A percentile compares a stretch with the other conserved stretches of the same genome.
Conservation (phyloP, 768 basidiomycete species). For the Amanita thiersii region DNA sequence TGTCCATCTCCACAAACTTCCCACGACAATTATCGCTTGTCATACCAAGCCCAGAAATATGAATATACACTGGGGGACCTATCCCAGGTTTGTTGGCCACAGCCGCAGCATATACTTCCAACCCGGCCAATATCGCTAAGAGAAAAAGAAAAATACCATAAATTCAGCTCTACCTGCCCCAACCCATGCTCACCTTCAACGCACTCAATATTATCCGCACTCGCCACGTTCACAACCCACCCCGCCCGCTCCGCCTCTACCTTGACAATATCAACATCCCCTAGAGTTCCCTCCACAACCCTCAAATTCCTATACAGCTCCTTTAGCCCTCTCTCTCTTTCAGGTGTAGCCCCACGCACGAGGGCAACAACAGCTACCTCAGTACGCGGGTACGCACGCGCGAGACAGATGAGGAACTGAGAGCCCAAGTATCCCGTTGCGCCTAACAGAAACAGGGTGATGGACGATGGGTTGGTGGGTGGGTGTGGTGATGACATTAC, state of each 20-base stretch:
- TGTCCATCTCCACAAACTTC: constrained; percentile 20
- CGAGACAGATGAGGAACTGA: constrained; percentile 26
- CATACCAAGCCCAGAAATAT: constrained; percentile 33
- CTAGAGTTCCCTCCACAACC: constrained; percentile 29
- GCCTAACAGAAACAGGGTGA: constrained; percentile 30
- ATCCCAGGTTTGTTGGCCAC: constrained; percentile 25
- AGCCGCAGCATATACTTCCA: too few relatives aligned
- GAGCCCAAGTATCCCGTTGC: constrained; percentile 37
- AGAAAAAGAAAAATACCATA: not conserved
- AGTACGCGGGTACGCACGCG: constrained; percentile 21
- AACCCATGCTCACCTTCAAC: constrained; percentile 27
- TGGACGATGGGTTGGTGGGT: too few relatives aligned
- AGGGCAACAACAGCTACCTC: constrained; percentile 26
- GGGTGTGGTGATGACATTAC: too few relatives aligned
- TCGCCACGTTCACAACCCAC: constrained; percentile 32
- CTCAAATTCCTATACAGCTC: constrained; percentile 24
- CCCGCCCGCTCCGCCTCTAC: constrained; percentile 25
- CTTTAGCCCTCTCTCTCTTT: constrained; percentile 18
- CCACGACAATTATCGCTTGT: constrained; percentile 31
- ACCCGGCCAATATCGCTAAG: constrained; percentile 28
- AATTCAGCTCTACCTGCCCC: constrained; percentile 4
- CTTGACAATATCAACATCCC: constrained; percentile 25
- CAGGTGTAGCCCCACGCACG: constrained; percentile 22
- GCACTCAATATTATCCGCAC: constrained; percentile 27
- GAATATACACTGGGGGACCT: constrained; percentile 33